Percentiles rank a stretch among this genome's conserved stretches.
Conservation (phyloP, 306 rosid species). For the Biancaea sappan region DNA sequence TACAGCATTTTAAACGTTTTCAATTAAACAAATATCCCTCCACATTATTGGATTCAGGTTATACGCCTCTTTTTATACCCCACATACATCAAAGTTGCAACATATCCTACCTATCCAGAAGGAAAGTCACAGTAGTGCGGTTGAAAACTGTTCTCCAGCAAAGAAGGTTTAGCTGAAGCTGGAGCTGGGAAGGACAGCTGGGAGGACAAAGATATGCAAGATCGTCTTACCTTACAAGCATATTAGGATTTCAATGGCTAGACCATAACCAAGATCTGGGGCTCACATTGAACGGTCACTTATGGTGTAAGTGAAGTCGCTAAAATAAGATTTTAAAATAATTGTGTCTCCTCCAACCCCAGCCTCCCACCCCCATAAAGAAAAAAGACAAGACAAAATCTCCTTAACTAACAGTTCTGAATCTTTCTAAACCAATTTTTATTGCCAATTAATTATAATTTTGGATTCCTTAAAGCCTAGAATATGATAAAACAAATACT, state of each 20-base stretch:
- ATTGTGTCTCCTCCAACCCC: too few relatives aligned
- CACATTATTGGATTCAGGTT: not conserved
- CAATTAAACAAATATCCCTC: not conserved
- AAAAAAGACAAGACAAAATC: not conserved
- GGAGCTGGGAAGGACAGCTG: not conserved
- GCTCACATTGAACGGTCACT: not conserved
- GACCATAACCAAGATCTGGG: not conserved
- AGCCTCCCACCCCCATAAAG: not conserved
- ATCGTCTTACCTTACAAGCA: not conserved
- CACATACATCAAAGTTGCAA: not conserved
- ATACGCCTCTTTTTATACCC: not conserved
- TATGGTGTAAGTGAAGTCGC: not conserved
- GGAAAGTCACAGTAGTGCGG: not conserved
- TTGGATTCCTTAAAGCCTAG: slow-evolving; percentile 6
- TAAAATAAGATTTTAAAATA: not conserved
- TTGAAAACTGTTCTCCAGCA: not conserved
- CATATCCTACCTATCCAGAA: not conserved
- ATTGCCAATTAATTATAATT: not conserved
- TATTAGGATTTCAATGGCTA: not conserved
- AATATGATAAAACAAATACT: slow-evolving; percentile 10
- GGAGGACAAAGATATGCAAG: not conserved
- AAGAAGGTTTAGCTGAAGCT: not conserved
- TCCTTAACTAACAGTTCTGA: not conserved
- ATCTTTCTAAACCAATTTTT: slow-evolving; percentile 1
- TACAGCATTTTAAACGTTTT: not conserved